Evolutionary conservation across 768 basidiomycete species (phyloP), one percentile per base, ranked within the genome.

Genomic region (Chalciporus chontae): DNA sequence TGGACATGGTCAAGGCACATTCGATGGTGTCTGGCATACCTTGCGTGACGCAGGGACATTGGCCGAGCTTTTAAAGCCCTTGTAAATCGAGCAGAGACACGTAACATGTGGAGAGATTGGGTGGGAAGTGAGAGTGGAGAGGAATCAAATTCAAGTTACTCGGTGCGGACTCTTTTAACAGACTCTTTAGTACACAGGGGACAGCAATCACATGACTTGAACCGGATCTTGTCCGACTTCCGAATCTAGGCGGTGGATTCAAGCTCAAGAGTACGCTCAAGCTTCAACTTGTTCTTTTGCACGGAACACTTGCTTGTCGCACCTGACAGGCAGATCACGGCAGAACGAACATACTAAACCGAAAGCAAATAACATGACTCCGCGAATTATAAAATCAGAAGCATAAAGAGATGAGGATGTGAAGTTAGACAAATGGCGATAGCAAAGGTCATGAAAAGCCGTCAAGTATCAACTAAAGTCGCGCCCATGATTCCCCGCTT

Each of bases 311-410:
- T n/a, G n/a, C n/a, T n/a, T n/a, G n/a, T n/a, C n/a, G 46, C 45
- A 48, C 21, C 48, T 18, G 27, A 49, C 31, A 57, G 51, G 38
- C 21, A 21, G 21, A 21, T 2, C 21, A 21, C 2, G 21, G 21
- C 21, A 21, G 4, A 48, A 50, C 37, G 50, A 63, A 50, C 52
- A 48, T 62, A 55, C 40, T 58, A 48, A 48, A 49, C 31, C 34
- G 56, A 57, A 51, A 62, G 56, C 60, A 61, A 48, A 43, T 36
- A 39, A 54, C 44, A 42, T 49, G 55, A 54, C 48, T 65, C 65
- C 51, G 24, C 48, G 47, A 27, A 53, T 59, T 51, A 53, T 51
- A 55, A 50, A 45, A 51, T 40, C 38, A 49, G 42, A 53, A 57
- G 46, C 48, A 42, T 50, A 43, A 43, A 31, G 29, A 21, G 49